Conservation (phyloP, 2,329 filamentous ascomycete genomes). For the Macrophomina tecta region DNA sequence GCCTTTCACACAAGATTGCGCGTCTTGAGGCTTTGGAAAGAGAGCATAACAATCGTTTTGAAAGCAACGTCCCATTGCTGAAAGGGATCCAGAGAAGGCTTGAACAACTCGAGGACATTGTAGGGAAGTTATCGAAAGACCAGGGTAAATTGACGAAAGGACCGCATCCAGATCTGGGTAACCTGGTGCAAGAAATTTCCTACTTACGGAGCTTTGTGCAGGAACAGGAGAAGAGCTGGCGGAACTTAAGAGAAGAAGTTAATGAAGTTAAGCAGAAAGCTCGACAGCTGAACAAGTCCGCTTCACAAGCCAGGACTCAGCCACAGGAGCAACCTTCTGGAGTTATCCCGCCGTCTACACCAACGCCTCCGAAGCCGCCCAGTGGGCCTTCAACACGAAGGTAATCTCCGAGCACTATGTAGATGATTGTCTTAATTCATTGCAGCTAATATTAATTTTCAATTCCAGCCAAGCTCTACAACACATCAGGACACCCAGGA, state of each 20-base stretch:
- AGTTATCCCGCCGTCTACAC: background rate
- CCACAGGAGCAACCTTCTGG: background rate
- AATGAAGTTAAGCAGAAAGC: background rate
- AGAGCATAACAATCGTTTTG: conserved; percentile 4
- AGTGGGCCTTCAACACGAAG: background rate
- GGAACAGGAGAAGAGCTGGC: background rate
- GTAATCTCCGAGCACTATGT: background rate
- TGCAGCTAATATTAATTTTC: background rate
- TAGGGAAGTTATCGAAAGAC: background rate
- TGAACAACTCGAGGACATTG: conserved; percentile 9
- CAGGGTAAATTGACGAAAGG: conserved; percentile 1
- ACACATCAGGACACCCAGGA: background rate
- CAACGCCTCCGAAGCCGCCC: background rate
- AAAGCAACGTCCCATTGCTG: conserved; percentile 5
- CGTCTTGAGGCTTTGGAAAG: conserved; percentile 9
- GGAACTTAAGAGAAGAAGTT: background rate
- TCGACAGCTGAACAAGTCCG: background rate
- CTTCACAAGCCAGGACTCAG: background rate
- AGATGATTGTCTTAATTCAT: background rate
- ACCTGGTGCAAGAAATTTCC: background rate
- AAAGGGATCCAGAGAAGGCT: conserved; percentile 11
- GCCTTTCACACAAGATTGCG: conserved; percentile 27
- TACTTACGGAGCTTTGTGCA: background rate
- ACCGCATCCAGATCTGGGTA: background rate
- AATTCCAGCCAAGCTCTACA: background rate